These are phyloP conservation scores for Colletotrichum gloeosporioides DNA, from an alignment of 2,329 filamentous ascomycete species.

Conservation along the genomic window DNA sequence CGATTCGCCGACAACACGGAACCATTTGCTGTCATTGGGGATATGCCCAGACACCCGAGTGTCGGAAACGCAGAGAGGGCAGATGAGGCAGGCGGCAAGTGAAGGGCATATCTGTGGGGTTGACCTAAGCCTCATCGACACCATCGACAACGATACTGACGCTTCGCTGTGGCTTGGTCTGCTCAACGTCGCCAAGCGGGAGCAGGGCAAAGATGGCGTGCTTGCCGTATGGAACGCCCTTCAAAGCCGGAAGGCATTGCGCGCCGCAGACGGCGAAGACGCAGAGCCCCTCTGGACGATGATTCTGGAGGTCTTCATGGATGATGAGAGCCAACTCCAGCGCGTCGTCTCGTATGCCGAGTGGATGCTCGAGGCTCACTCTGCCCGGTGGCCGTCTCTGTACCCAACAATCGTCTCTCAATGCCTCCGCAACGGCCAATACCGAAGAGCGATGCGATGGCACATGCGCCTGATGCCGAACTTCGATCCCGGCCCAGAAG, in stretches of 20 bases:
- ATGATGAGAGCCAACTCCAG: slow-evolving; percentile 30
- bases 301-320: slow-evolving; percentile 32
- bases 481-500: slow-evolving; percentile 45
- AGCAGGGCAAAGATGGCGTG: slow-evolving; percentile 26
- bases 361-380: slow-evolving; percentile 44
- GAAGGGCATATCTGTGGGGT: neutral
- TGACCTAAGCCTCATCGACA: neutral
- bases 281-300: slow-evolving; percentile 33
- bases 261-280: slow-evolving; percentile 25
- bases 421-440: slow-evolving; percentile 44
- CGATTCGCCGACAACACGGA: neutral
- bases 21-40: neutral
- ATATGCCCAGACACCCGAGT: neutral
- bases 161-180: slow-evolving; percentile 24
- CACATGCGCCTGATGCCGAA: slow-evolving; percentile 48
- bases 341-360: slow-evolving; percentile 44
- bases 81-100: neutral
- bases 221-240: slow-evolving; percentile 31
- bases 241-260: slow-evolving; percentile 25
- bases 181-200: slow-evolving; percentile 23
- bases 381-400: slow-evolving; percentile 53
- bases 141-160: slow-evolving; percentile 16
- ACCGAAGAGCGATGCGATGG: slow-evolving; percentile 49
- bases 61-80: neutral
- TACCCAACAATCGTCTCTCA: slow-evolving; percentile 52